Evolutionary conservation across 495 filamentous ascomycete genomes (phyloP).

Genomic region (Podospora pseudopauciseta): DNA sequence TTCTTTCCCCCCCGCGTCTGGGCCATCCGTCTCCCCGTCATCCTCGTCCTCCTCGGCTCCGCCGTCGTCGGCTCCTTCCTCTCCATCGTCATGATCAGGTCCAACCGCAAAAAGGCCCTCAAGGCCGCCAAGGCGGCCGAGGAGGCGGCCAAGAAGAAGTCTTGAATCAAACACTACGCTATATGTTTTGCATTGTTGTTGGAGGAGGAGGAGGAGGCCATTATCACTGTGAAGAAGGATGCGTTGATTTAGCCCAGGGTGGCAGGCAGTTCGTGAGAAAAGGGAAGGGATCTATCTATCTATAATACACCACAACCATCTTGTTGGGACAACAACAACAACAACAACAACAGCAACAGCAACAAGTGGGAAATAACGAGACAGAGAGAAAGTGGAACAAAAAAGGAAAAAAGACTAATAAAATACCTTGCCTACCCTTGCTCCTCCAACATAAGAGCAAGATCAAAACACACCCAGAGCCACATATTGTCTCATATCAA

Average conservation of each 20-base stretch:
- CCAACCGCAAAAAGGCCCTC: slow-evolving; percentile 93
- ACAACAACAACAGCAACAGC: no score
- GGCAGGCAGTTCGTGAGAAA: no score
- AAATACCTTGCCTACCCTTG: neutral
- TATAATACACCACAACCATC: no score
- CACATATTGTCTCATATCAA: neutral
- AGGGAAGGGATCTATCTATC: no score
- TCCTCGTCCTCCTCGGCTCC: slow-evolving; percentile 84
- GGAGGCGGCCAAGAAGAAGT: slow-evolving; percentile 57
- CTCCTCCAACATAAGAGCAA: neutral
- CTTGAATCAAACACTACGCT: slow-evolving; percentile 22
- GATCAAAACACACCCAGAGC: neutral
- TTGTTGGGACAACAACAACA: no score
- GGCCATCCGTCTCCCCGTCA: slow-evolving; percentile 97
- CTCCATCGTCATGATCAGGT: slow-evolving; percentile 96
- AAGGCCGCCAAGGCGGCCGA: slow-evolving; percentile 80
- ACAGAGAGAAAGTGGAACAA: neutral
- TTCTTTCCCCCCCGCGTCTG: slow-evolving; percentile 97
- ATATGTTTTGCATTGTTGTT: neutral
- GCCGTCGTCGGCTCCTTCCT: slow-evolving; percentile 96
- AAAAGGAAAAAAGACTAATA: neutral
- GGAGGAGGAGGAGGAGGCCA: neutral
- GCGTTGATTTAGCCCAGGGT: no score
- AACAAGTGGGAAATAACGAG: no score
- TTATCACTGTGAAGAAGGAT: no score